phyloP scores from a whole-genome alignment of 202 grass and related monocot species.

The Setaria viridis region DNA sequence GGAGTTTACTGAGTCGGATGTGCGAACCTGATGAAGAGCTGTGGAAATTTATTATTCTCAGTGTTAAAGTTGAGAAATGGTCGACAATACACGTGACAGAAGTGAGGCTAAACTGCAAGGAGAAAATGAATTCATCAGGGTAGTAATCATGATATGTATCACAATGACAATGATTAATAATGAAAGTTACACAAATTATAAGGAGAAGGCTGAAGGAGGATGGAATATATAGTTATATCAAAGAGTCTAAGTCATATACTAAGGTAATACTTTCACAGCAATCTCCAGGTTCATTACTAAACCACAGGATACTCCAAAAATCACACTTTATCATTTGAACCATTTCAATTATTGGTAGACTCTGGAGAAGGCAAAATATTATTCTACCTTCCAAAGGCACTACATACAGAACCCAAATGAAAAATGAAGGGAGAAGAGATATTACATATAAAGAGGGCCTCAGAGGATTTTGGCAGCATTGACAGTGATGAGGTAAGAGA shows the following conservation, averaged over 20 bases:
- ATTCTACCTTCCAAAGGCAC: background rate
- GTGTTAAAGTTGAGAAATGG: constrained; percentile 55
- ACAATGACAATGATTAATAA: background rate
- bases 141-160: background rate
- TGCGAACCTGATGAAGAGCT: constrained; percentile 56
- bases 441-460: background rate
- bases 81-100: constrained; percentile 52
- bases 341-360: background rate
- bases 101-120: constrained; percentile 46
- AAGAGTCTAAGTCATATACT: background rate
- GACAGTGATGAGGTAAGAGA: background rate
- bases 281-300: background rate
- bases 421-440: background rate
- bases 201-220: background rate
- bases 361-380: background rate
- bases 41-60: background rate
- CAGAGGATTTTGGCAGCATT: background rate
- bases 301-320: background rate
- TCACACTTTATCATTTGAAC: background rate
- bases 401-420: background rate
- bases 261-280: background rate
- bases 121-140: constrained; percentile 3
- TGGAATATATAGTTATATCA: background rate
- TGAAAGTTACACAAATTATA: background rate
- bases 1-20: constrained; percentile 38